Conservation (phyloP, 257 asterid genomes). For the Lycium ferocissimum region DNA sequence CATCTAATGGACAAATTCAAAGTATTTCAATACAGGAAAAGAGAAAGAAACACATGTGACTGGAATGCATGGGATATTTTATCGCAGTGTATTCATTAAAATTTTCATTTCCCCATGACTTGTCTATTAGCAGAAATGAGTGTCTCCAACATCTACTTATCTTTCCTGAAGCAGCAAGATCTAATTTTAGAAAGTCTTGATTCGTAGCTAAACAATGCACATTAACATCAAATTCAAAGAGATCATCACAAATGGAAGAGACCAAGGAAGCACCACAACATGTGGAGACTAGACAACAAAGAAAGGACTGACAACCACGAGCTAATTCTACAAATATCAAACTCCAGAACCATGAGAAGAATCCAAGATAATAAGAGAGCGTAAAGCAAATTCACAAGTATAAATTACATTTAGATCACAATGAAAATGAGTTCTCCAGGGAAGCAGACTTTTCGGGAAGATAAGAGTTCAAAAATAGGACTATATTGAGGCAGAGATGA, state of each 20-base stretch:
- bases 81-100: background rate
- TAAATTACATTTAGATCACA: background rate
- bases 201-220: background rate
- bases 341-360: background rate
- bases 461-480: background rate
- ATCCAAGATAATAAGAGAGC: slow-evolving; percentile 1
- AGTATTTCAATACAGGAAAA: background rate
- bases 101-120: background rate
- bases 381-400: background rate
- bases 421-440: background rate
- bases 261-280: background rate
- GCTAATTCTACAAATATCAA: background rate
- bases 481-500: background rate
- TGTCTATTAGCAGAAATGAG: background rate
- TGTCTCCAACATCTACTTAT: background rate
- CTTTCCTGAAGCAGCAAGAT: background rate
- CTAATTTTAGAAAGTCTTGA: background rate
- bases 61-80: background rate
- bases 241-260: slow-evolving; percentile 21
- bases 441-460: background rate
- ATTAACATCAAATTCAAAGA: background rate
- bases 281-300: background rate
- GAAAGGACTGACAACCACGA: background rate
- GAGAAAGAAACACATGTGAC: background rate
- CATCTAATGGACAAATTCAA: background rate